A percentile compares a stretch with the other conserved stretches of the same genome.
Conservation (phyloP, 1,139 yeast genomes). For the Meyerozyma sp. region DNA sequence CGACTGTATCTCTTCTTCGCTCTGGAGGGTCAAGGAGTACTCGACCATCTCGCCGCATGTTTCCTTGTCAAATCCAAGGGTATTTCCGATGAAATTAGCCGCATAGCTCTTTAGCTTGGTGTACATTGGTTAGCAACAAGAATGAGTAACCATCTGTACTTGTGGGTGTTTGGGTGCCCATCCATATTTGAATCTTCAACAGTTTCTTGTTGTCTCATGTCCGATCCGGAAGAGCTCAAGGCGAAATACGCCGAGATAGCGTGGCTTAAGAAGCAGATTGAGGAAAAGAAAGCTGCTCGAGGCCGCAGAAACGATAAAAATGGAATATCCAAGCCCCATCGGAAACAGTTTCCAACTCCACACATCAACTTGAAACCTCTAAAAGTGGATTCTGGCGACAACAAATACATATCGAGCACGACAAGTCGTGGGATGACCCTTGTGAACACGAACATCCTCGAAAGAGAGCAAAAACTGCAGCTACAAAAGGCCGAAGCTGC, state of each 20-base stretch:
- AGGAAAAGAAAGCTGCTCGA: constrained; percentile 10
- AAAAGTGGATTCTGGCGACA: constrained; percentile 1
- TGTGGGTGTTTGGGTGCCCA: neutral
- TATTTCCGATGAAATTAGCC: constrained; percentile 24
- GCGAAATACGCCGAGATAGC: constrained; percentile 32
- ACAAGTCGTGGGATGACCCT: constrained; percentile 33
- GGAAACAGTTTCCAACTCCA: neutral
- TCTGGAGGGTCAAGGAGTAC: constrained; percentile 37
- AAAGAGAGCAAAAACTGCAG: constrained; percentile 22
- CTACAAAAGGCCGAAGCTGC: constrained; percentile 10
- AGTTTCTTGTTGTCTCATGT: constrained; percentile 1
- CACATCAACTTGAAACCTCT: neutral
- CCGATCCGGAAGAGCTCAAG: constrained; percentile 18
- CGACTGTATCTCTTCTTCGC: constrained; percentile 37
- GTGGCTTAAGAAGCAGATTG: constrained; percentile 24
- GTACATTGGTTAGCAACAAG: constrained; percentile 1
- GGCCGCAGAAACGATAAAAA: neutral
- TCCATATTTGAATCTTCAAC: neutral
- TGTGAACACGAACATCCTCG: constrained; percentile 28
- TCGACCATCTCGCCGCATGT: constrained; percentile 36
- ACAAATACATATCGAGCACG: constrained; percentile 16
- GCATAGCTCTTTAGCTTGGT: constrained; percentile 24
- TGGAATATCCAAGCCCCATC: neutral
- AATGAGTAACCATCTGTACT: neutral
- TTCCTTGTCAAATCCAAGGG: constrained; percentile 40